Percentiles rank a stretch among this genome's conserved stretches.
phyloP scores from a whole-genome alignment of 2,329 filamentous ascomycete genomes.

The Chaetomium globosum region DNA sequence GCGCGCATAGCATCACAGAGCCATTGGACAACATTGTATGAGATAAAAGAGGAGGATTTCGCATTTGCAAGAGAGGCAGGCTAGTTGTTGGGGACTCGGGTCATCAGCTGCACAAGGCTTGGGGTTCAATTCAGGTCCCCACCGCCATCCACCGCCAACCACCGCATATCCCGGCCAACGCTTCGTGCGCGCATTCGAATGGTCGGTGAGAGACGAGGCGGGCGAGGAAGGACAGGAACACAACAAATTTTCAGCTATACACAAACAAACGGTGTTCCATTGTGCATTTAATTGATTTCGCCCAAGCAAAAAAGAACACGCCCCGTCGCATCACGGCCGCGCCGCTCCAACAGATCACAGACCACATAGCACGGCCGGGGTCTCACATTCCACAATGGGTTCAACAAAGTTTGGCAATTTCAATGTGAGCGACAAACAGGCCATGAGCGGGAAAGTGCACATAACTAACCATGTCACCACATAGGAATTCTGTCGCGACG shows the following conservation, averaged over 20 bases:
- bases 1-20: neutral
- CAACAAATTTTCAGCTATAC: neutral
- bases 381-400: slow-evolving; percentile 51
- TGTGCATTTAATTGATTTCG: slow-evolving; percentile 8
- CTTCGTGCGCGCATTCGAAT: slow-evolving; percentile 7
- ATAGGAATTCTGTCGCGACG: slow-evolving; percentile 81
- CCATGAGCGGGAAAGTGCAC: neutral
- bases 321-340: slow-evolving; percentile 26
- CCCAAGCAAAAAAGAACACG: slow-evolving; percentile 2
- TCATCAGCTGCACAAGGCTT: slow-evolving; percentile 5
- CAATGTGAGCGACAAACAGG: slow-evolving; percentile 48
- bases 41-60: slow-evolving; percentile 20
- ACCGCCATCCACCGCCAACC: slow-evolving; percentile 28
- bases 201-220: slow-evolving; percentile 9
- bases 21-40: slow-evolving; percentile 9
- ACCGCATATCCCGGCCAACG: slow-evolving; percentile 20
- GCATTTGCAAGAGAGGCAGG: neutral
- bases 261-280: neutral
- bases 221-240: neutral
- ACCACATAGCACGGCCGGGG: slow-evolving; percentile 26
- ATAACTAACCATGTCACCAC: neutral
- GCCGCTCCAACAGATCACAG: slow-evolving; percentile 19
- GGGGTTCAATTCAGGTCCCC: slow-evolving; percentile 20
- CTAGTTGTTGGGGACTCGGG: neutral
- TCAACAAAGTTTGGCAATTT: slow-evolving; percentile 66